Base-by-base conservation (phyloP, 768 basidiomycete species). In the Russula lepida region DNA sequence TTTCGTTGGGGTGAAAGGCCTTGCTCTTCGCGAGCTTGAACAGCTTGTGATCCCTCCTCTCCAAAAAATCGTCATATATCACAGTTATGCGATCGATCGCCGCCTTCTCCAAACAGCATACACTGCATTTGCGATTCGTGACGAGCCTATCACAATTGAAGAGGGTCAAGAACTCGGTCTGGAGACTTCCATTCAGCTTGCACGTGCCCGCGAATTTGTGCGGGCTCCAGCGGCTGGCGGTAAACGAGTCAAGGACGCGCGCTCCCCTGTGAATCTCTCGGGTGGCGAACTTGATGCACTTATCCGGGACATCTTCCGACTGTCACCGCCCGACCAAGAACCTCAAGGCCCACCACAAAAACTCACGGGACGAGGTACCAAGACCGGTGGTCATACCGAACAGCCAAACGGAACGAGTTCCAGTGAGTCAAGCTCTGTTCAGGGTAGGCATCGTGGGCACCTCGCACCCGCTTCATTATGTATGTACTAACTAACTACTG, bases 81-180 rank as follows among this genome's bases (percentile, higher is more conserved):
- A 84, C 54, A 68, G 68, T 19, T 79, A 79, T 68, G 66, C 72
- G 0, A 77, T 88, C 56, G 79, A 83, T 60, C 69, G 71, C 19
- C 70, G 72, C 7, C 70, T 83, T n/a, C 75, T 88, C 25, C 68
- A 84, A 4, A 78, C 78, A 0, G 74, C 79, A 0, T 89, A 86
- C 57, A 75, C 76, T 21, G 69, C 74, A 0, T 72, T 89, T 0
- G 82, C 82, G 54, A 72, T 73, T 19, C 81, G 84, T 4, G 74
- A 76, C 0, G 76, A 76, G 1, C 78, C 85, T 1, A 75, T 85
- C 15, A 77, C 75, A 0, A 69, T 80, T 1, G 75, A 76, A n/a
- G 89, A 89, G 59, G 84, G 81, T 37, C 68, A 72, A 8, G 72
- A 74, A 28, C 73, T 91, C n/a, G 83, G 84, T 56, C 69, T 83